Base-by-base conservation (phyloP, 2,329 filamentous ascomycete genomes). In the Fusarium coffeatum region DNA sequence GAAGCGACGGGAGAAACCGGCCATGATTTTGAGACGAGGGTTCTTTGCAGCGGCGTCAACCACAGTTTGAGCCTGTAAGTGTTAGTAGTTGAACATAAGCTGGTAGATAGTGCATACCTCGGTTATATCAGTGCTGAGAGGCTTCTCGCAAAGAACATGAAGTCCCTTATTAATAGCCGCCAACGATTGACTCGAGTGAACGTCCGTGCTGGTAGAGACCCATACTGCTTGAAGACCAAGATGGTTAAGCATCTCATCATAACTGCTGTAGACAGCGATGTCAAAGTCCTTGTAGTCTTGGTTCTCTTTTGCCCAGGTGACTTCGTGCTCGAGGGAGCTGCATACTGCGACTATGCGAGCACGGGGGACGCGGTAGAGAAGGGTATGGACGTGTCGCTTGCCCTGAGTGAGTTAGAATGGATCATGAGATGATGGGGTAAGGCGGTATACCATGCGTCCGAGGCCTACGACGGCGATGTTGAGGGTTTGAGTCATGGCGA, bases 111-210 rank as follows among this genome's bases (percentile, higher is more conserved):
- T 4, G 4, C 83, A 66, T 80, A 89, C 87, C 50, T 88, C 80
- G 59, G 68, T 69, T 27, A 73, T 48, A 15, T 71, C 67, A 18
- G 69, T 81, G 59, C 82, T 86, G 32, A 88, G 74, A 3, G 87
- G 87, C 80, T 89, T 89, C 80, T 89, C 87, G 71, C 86, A 88
- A 18, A 89, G 77, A 0, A 89, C 86, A 70, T 89, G 87, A 69
- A 85, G 82, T 45, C 84, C 81, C 11, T 80, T 81, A 53, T 86
- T 76, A 54, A 89, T 88, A 13, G 86, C 86, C 69, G 84, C 83
- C 72, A 88, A 85, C 3, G 87, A 83, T 68, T 89, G 85, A 67
- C 87, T 81, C 0, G 87, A 87, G 69, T 90, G 88, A 15, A 84
- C 87, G 1, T 85, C 86, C 15, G 85, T 86, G 1, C 82, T 69